phyloP scores from a whole-genome alignment of 768 basidiomycete species.

The Podaxis sp. region DNA sequence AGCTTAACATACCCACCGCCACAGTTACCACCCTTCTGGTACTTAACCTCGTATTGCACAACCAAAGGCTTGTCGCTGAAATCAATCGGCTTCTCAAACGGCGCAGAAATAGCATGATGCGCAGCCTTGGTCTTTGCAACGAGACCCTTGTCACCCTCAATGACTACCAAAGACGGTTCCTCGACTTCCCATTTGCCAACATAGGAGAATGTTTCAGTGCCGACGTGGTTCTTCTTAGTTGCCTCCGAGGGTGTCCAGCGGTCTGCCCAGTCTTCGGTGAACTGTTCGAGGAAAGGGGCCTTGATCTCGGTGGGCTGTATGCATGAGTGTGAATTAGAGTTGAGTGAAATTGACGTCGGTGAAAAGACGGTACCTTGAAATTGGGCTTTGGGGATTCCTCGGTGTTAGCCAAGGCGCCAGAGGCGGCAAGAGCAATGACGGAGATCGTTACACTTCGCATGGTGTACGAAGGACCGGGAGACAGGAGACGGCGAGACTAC shows the following conservation, averaged over 20 bases:
- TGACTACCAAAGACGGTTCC: constrained; percentile 72
- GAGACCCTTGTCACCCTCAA: constrained; percentile 87
- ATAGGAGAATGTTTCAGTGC: constrained; percentile 95
- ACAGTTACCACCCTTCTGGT: constrained; percentile 98
- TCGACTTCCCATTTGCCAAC: constrained; percentile 98
- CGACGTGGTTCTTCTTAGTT: constrained; percentile 96
- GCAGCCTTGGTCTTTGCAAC: constrained; percentile 97
- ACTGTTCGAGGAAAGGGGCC: constrained; percentile 95
- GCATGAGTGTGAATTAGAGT: constrained; percentile 17
- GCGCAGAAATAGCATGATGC: constrained; percentile 97
- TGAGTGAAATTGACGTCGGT: constrained; percentile 13
- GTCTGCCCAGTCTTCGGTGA: constrained; percentile 84
- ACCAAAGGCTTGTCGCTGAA: constrained; percentile 86
- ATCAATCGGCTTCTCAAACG: constrained; percentile 76
- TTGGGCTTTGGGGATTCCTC: constrained; percentile 60
- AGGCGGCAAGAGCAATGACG: constrained; percentile 66
- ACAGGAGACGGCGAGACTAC: constrained; percentile 26
- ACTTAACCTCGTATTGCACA: constrained; percentile 98
- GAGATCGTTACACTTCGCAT: constrained; percentile 92
- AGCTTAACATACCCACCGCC: constrained; percentile 99
- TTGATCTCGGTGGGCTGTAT: constrained; percentile 72
- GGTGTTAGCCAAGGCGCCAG: constrained; percentile 58
- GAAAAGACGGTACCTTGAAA: constrained; percentile 54
- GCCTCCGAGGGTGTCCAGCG: constrained; percentile 98
- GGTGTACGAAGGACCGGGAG: constrained; percentile 66